A percentile compares a stretch with the other conserved stretches of the same genome.
These are phyloP conservation scores for Brassica rapa DNA, from an alignment of 345 rosid species.

Conservation along the genomic window DNA sequence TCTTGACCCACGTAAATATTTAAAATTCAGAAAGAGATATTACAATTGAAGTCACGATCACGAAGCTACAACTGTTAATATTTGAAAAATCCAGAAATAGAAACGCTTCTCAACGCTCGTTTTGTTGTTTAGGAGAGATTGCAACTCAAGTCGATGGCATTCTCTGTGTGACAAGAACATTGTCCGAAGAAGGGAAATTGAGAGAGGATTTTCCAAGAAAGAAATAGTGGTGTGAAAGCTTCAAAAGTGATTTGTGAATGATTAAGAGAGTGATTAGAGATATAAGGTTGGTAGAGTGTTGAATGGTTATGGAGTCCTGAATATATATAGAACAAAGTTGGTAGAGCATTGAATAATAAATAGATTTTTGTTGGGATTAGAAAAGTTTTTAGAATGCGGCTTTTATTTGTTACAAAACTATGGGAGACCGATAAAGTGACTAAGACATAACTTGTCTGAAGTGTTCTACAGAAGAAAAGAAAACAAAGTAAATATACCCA, in stretches of 20 bases:
- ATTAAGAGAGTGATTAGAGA: constrained; percentile 16
- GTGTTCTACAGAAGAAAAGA: constrained; percentile 41
- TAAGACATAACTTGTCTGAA: constrained; percentile 6
- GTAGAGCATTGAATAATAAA: constrained; percentile 9
- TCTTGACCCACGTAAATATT: background rate
- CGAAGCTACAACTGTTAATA: constrained; percentile 52
- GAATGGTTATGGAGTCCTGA: constrained; percentile 4
- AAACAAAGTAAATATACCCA: constrained; percentile 54
- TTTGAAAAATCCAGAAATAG: constrained; percentile 89
- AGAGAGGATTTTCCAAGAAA: background rate
- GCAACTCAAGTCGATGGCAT: constrained; percentile 63
- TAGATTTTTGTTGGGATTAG: background rate
- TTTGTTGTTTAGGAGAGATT: constrained; percentile 59
- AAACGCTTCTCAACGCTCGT: constrained; percentile 64
- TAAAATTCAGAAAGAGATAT: background rate
- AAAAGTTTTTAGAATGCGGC: constrained; percentile 2
- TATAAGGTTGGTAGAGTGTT: constrained; percentile 39
- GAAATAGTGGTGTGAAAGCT: constrained; percentile 16
- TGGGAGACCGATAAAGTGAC: constrained; percentile 57
- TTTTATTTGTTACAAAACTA: constrained; percentile 6
- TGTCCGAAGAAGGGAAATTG: constrained; percentile 17
- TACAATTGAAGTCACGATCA: background rate
- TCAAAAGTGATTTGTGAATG: constrained; percentile 7
- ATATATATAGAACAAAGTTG: constrained; percentile 34
- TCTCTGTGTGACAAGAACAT: constrained; percentile 64